Evolutionary conservation across 2,329 filamentous ascomycete species (phyloP), one percentile per base, ranked within the genome.

Genomic region (Ceratocystis papillata): DNA sequence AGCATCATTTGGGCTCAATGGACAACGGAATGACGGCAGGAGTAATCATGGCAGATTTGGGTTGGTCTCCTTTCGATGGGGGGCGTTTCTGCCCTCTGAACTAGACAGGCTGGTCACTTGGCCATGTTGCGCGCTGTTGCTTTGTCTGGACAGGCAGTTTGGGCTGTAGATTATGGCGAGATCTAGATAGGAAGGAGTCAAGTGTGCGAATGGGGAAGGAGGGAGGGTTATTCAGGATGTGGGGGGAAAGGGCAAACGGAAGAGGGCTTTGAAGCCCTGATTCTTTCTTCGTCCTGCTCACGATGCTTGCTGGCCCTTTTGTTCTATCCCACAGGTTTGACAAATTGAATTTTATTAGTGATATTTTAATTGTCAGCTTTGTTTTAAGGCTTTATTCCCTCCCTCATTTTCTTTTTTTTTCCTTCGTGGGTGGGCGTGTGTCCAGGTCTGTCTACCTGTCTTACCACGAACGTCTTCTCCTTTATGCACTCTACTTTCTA

Each of bases 251-350:
- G 6, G 22, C 46, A 50, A 50, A 50, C 46, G 17, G 46, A 50
- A 22, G 46, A 50, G 46, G 46, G 46, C 46, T 57, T n/a, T 57
- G 53, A 33, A 57, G 53, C 53, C 28, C 53, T 30, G 28, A 30
- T 30, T 57, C 53, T 28, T 8, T 57, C 3, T 15, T 17, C 7
- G 3, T n/a, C 15, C 15, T 30, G 53, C 15, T 57, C 22, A n/a
- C 22, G 53, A 57, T 57, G 22, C n/a, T 57, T 57, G 53, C 20
- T 50, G 53, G 53, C 22, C 53, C 53, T 57, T 57, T 57, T 57
- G 53, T 41, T 41, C 37, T 57, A 57, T 57, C 6, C 22, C 53
- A 30, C 53, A 17, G 22, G 22, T 12, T 57, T 25, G 53, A 12
- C 53, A 30, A 25, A 45, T 44, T 45, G 20, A 6, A 44, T n/a